These are phyloP conservation scores for Coriolopsis trogii DNA, from an alignment of 1,284 basidiomycete genomes.

Conservation along the genomic window DNA sequence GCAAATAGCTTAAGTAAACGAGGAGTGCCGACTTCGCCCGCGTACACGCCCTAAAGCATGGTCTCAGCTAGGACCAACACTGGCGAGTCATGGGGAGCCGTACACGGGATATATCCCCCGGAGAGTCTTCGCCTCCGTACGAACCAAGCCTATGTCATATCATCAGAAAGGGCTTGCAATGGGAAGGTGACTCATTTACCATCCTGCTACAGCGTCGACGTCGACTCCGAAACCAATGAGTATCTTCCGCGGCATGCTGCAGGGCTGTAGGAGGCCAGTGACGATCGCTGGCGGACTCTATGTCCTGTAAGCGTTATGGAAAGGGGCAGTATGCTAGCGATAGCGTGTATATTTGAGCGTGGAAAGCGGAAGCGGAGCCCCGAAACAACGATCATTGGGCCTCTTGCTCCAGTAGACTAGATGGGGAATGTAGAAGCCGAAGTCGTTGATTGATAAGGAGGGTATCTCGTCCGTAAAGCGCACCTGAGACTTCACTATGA, in stretches of 20 bases:
- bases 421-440: no score
- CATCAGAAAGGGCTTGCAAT: background rate
- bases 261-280: background rate
- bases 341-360: no score
- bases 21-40: conserved; percentile 73
- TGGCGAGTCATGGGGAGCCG: conserved; percentile 12
- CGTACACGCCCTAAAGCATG: conserved; percentile 59
- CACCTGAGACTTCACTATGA: no score
- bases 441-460: no score
- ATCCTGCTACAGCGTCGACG: conserved; percentile 39
- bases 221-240: conserved; percentile 39
- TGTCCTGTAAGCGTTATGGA: no score
- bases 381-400: no score
- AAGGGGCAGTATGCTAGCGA: no score
- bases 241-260: conserved; percentile 33
- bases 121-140: conserved; percentile 70
- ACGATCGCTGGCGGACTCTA: conserved; percentile 3
- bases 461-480: no score
- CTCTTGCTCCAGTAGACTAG: no score
- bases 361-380: no score
- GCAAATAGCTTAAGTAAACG: conserved; percentile 72
- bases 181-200: conserved; percentile 19
- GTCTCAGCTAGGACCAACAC: background rate
- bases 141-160: conserved; percentile 57
- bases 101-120: conserved; percentile 65